phyloP scores from a whole-genome alignment of 345 rosid genomes.

The Acer saccharum region DNA sequence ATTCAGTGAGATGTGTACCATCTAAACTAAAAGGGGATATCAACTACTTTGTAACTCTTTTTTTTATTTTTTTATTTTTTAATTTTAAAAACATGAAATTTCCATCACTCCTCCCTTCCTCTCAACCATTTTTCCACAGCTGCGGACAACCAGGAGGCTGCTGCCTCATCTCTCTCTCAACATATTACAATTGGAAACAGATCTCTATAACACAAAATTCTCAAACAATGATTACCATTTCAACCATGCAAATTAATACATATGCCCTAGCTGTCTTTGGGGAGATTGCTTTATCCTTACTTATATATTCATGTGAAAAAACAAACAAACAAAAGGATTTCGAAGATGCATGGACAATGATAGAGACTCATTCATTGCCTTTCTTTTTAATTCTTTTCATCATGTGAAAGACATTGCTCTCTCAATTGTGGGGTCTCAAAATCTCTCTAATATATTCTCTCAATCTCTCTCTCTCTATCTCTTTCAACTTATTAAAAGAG shows the following conservation, averaged over 20 bases:
- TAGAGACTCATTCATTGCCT: conserved; percentile 23
- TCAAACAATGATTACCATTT: conserved; percentile 7
- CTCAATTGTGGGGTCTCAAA: conserved; percentile 31
- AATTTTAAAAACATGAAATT: not conserved
- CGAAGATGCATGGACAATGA: conserved; percentile 20
- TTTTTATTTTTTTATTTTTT: too few species aligned
- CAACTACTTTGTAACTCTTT: too few species aligned
- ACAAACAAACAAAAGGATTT: conserved; percentile 23
- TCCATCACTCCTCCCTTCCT: not conserved
- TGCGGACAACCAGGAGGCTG: conserved; percentile 19
- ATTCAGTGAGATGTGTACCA: too few species aligned
- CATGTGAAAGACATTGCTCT: conserved; percentile 31
- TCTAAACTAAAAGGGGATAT: too few species aligned
- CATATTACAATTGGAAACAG: not conserved
- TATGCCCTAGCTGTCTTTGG: conserved; percentile 17
- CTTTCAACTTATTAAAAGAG: not conserved
- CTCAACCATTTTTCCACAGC: conserved; percentile 6
- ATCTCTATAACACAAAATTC: not conserved
- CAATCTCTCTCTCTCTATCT: not conserved
- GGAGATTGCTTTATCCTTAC: conserved; percentile 26
- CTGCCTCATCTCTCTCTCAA: not conserved
- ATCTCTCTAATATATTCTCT: conserved; percentile 19
- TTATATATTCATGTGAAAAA: conserved; percentile 22
- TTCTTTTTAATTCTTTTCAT: conserved; percentile 26
- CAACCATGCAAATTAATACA: not conserved